Evolutionary conservation across 352 stramenopile species (phyloP), one percentile per base, ranked within the genome.

Genomic region (Globisporangium mamillatum): DNA sequence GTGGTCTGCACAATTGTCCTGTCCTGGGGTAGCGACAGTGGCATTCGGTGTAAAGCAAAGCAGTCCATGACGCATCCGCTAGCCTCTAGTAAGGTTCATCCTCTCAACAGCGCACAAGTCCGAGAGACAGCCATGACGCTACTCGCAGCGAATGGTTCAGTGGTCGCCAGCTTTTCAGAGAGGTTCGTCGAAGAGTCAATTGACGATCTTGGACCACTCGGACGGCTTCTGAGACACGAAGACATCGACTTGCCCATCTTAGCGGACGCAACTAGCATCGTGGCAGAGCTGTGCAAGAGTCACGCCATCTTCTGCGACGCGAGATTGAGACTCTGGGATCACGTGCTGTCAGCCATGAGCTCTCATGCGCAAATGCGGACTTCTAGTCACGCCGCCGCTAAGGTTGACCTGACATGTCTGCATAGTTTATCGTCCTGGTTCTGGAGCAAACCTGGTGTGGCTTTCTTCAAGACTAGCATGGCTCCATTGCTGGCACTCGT

Each of bases 371-470:
- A 46, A 25, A 18, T n/a, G 3, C 29, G 5, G 0, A 2, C 18
- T 3, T 24, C 25, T 1, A 22, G 52, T 3, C 9, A 54, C 8
- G 16, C 25, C 1, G n/a, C n/a, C 2, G n/a, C 38, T 10, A n/a
- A 29, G 9, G n/a, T 77, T 4, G 68, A 75, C 9, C 4, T 77
- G 16, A 46, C 66, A 4, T 74, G 68, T 5, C 64, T 80, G 1
- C 69, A 77, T 8, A 70, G 59, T 12, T 52, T 80, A 27, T 75
- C 75, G 0, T 57, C 66, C 12, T 80, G 75, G 75, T 78, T 78
- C 61, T 78, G 72, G 72, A 75, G 66, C 44, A 70, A 75, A 16
- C 66, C 59, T 22, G 71, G 68, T 38, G 63, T 78, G 5, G 10
- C 59, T 0, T 68, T 65, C 53, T 80, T 78, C 38, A 64, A 62